A percentile compares a stretch with the other conserved stretches of the same genome.
These are phyloP conservation scores for Arthrinium puccinioides DNA, from an alignment of 2,329 filamentous ascomycete species.

Conservation along the genomic window DNA sequence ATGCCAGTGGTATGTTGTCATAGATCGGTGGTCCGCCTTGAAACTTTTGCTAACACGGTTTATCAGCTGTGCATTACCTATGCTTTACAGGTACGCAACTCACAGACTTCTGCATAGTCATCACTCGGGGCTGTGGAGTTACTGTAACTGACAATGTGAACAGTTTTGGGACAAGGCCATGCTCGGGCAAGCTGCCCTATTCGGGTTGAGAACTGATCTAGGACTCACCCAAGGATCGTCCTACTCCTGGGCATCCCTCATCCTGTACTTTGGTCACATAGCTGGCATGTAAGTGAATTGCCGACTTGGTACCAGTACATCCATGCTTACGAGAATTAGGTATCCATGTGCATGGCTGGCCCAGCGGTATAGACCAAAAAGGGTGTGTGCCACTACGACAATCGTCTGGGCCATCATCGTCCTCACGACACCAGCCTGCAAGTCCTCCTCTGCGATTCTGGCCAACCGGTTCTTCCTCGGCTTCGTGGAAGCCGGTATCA, in stretches of 20 bases:
- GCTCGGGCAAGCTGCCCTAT: slow-evolving; percentile 20
- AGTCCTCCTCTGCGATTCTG: slow-evolving; percentile 22
- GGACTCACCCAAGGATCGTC: slow-evolving; percentile 17
- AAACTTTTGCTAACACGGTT: background rate
- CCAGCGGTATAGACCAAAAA: slow-evolving; percentile 19
- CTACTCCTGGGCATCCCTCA: slow-evolving; percentile 23
- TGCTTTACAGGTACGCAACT: slow-evolving; percentile 6
- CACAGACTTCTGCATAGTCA: too few species aligned
- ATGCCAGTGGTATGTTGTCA: slow-evolving; percentile 14
- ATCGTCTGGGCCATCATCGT: slow-evolving; percentile 24
- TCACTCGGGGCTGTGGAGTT: too few species aligned
- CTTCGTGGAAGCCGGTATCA: slow-evolving; percentile 24
- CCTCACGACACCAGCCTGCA: slow-evolving; percentile 24
- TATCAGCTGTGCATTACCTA: slow-evolving; percentile 17
- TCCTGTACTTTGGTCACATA: slow-evolving; percentile 26
- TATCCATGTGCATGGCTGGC: slow-evolving; percentile 23
- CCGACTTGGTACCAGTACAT: too few species aligned
- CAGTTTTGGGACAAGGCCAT: slow-evolving; percentile 21
- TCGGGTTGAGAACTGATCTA: slow-evolving; percentile 21
- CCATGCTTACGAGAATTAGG: too few species aligned
- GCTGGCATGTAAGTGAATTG: too few species aligned
- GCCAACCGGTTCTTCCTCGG: slow-evolving; percentile 29
- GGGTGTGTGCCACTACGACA: slow-evolving; percentile 21
- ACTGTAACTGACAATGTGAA: too few species aligned
- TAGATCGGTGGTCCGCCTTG: too few species aligned